Evolutionary conservation across 805 yeast species (phyloP).

Genomic region (Pichia rugopelliculosa): DNA sequence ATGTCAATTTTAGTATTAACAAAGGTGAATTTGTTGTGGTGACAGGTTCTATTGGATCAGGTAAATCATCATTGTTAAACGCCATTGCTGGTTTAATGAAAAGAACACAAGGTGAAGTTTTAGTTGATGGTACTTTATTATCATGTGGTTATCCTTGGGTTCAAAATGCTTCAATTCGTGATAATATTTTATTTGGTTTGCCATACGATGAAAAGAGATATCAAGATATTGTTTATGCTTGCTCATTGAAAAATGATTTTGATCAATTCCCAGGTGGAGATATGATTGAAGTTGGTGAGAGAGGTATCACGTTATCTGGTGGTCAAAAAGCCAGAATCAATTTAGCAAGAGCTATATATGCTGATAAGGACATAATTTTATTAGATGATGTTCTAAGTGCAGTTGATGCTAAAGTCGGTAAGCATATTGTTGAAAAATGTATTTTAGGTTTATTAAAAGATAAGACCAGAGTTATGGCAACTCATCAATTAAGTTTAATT

Average conservation of each 20-base stretch:
- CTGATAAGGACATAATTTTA: constrained; percentile 50
- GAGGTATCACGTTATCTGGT: constrained; percentile 82
- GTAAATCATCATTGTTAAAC: constrained; percentile 65
- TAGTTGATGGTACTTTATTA: constrained; percentile 45
- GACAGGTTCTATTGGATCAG: constrained; percentile 62
- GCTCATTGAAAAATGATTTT: constrained; percentile 62
- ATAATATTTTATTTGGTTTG: constrained; percentile 64
- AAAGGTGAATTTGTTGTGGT: constrained; percentile 68
- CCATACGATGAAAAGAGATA: constrained; percentile 47
- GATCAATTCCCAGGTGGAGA: constrained; percentile 68
- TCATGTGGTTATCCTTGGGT: constrained; percentile 72
- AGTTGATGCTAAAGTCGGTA: constrained; percentile 66
- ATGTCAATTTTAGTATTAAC: constrained; percentile 46
- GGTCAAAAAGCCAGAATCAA: constrained; percentile 80
- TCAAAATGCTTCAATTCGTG: constrained; percentile 70
- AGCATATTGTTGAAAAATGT: constrained; percentile 51
- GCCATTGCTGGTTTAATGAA: constrained; percentile 72
- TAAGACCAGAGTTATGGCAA: constrained; percentile 70
- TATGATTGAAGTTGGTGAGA: constrained; percentile 72
- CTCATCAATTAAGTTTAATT: constrained; percentile 73
- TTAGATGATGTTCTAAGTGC: constrained; percentile 65
- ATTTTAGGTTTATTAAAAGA: constrained; percentile 47
- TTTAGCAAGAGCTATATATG: constrained; percentile 62
- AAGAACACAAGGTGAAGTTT: constrained; percentile 42
- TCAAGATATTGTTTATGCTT: constrained; percentile 48